Percentiles rank a stretch among this genome's conserved stretches.
These are phyloP conservation scores for Fraxinus angustifolia DNA, from an alignment of 305 asterid species.

Conservation along the genomic window DNA sequence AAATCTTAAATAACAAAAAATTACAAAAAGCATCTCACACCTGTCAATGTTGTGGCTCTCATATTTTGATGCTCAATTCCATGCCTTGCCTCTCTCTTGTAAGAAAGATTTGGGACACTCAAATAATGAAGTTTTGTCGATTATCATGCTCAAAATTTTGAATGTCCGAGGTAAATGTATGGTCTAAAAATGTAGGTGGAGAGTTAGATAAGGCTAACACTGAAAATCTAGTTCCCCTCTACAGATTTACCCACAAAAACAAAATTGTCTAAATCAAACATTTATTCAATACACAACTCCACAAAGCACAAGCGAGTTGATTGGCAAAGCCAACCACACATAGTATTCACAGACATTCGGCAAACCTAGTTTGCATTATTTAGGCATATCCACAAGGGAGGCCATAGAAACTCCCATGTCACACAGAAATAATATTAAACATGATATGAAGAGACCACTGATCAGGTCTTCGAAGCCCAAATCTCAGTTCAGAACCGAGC, in stretches of 20 bases:
- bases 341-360: constrained; percentile 13
- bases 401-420: not conserved
- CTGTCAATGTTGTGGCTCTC: not conserved
- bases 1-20: not conserved
- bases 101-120: not conserved
- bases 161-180: not conserved
- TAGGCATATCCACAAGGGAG: constrained; percentile 20
- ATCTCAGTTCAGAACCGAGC: not conserved
- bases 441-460: not conserved
- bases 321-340: constrained; percentile 6
- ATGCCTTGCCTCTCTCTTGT: not conserved
- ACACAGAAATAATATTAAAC: not conserved
- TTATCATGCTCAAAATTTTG: not conserved
- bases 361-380: constrained; percentile 40
- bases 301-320: not conserved
- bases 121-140: too few species aligned
- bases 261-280: not conserved
- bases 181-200: not conserved
- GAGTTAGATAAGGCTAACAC: not conserved
- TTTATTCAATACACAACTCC: constrained; percentile 21
- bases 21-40: not conserved
- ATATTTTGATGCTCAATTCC: not conserved
- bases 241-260: not conserved
- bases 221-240: not conserved
- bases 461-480: not conserved